A percentile compares a stretch with the other conserved stretches of the same genome.
Conservation (phyloP, 805 yeast species). For the Saccharomycopsis sp. region DNA sequence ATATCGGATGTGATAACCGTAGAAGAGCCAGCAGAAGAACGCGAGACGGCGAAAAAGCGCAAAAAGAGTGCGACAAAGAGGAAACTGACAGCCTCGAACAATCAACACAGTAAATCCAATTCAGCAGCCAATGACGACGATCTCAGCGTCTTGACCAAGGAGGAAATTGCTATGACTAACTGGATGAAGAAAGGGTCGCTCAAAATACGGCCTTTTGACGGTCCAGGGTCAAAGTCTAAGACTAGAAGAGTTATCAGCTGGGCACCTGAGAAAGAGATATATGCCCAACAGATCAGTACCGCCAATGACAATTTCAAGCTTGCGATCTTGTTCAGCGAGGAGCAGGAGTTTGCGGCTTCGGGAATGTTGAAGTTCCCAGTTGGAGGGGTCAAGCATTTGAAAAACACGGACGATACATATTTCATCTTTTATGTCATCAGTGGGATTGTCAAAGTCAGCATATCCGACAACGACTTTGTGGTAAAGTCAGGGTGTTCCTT, state of each 20-base stretch:
- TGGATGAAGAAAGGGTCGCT: slow-evolving; percentile 43
- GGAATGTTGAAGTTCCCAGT: slow-evolving; percentile 65
- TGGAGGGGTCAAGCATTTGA: slow-evolving; percentile 52
- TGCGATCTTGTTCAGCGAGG: slow-evolving; percentile 57
- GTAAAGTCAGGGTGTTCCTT: slow-evolving; percentile 71
- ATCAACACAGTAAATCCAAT: not conserved
- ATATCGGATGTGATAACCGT: slow-evolving; percentile 51
- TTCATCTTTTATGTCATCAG: slow-evolving; percentile 68
- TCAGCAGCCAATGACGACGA: slow-evolving; percentile 25
- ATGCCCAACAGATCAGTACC: slow-evolving; percentile 34
- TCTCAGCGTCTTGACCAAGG: not conserved
- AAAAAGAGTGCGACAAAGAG: slow-evolving; percentile 18
- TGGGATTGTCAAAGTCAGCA: slow-evolving; percentile 63
- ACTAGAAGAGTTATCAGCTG: slow-evolving; percentile 50
- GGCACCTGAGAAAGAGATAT: slow-evolving; percentile 51
- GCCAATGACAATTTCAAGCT: slow-evolving; percentile 50
- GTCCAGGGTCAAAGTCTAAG: slow-evolving; percentile 39
- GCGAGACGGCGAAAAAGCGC: slow-evolving; percentile 15
- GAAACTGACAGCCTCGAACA: slow-evolving; percentile 7
- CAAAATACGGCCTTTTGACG: slow-evolving; percentile 42
- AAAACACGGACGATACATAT: slow-evolving; percentile 57
- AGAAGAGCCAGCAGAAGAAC: slow-evolving; percentile 18
- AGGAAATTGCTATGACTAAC: slow-evolving; percentile 34
- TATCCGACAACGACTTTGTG: slow-evolving; percentile 52
- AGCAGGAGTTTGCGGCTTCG: slow-evolving; percentile 59